Conservation (phyloP, 2,329 filamentous ascomycete genomes). For the Graphiopsis chlorocephala region DNA sequence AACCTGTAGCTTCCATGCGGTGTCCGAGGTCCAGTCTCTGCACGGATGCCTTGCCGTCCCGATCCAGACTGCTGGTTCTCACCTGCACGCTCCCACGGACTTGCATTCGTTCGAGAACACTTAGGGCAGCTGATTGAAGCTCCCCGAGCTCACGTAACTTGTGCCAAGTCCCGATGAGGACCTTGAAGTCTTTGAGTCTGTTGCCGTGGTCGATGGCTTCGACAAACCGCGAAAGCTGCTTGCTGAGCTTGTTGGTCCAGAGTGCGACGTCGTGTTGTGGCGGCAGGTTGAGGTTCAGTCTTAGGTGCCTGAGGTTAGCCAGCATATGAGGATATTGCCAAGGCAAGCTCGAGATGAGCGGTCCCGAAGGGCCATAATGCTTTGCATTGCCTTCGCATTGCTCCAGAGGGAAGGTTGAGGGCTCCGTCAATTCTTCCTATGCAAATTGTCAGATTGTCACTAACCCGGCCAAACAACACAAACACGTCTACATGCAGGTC, state of each 20-base stretch:
- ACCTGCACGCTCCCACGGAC: conserved; percentile 22
- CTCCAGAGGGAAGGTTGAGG: conserved; percentile 12
- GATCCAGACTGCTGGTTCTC: conserved; percentile 20
- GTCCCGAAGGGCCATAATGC: background rate
- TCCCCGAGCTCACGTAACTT: conserved; percentile 14
- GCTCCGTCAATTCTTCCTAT: background rate
- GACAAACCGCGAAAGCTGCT: conserved; percentile 16
- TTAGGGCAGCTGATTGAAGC: conserved; percentile 16
- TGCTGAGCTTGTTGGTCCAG: conserved; percentile 4
- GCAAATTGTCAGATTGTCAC: background rate
- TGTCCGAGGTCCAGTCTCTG: conserved; percentile 16
- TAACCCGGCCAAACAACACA: background rate
- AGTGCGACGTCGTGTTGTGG: conserved; percentile 10
- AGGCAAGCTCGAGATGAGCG: conserved; percentile 21
- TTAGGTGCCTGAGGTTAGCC: conserved; percentile 20
- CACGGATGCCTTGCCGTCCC: conserved; percentile 17
- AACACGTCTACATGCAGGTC: no score
- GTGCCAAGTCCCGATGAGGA: conserved; percentile 20
- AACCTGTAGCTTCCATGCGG: conserved; percentile 19
- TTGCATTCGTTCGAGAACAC: conserved; percentile 22
- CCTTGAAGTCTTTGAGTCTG: conserved; percentile 19
- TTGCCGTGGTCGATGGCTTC: conserved; percentile 20
- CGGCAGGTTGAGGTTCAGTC: conserved; percentile 24
- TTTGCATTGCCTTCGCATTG: conserved; percentile 7
- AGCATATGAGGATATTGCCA: conserved; percentile 24